These are phyloP conservation scores for Trichosporon inkin DNA, from an alignment of 1,284 basidiomycete species.

Conservation along the genomic window DNA sequence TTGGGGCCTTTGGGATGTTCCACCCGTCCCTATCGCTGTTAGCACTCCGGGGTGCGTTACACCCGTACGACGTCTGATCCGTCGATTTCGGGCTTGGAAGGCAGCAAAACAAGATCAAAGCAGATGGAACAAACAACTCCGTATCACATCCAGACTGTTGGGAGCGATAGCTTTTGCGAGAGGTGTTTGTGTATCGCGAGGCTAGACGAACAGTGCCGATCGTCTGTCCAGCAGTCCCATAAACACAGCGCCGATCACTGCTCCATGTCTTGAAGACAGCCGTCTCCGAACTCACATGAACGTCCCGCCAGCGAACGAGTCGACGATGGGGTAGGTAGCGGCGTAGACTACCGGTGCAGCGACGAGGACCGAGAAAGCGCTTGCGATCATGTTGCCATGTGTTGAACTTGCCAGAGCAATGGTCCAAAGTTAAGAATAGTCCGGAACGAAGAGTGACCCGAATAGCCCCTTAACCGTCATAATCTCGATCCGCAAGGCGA, in stretches of 20 bases:
- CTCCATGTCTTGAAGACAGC: too few species aligned
- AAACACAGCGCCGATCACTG: too few species aligned
- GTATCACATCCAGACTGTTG: too few species aligned
- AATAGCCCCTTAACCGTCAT: too few species aligned
- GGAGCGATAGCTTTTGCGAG: too few species aligned
- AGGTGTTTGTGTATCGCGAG: too few species aligned
- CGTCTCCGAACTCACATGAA: conserved; percentile 23
- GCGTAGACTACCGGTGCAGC: conserved; percentile 5
- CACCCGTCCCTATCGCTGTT: conserved; percentile 27
- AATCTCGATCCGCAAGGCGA: neutral
- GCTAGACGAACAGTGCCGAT: too few species aligned
- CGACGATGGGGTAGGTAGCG: conserved; percentile 20
- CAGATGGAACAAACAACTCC: too few species aligned
- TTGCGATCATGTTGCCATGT: conserved; percentile 9
- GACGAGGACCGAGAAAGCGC: conserved; percentile 12
- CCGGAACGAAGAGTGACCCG: neutral
- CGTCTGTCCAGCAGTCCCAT: too few species aligned
- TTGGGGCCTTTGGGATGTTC: conserved; percentile 15
- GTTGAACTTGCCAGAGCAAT: neutral
- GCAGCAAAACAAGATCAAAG: too few species aligned
- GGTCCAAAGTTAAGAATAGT: neutral
- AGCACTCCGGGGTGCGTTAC: neutral
- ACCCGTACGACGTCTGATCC: neutral
- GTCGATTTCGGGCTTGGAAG: neutral
- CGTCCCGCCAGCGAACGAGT: conserved; percentile 23